Evolutionary conservation across 371 early-diverging fungal genomes (phyloP), one percentile per base, ranked within the genome.

Genomic region (Zopfochytrium polystomum): DNA sequence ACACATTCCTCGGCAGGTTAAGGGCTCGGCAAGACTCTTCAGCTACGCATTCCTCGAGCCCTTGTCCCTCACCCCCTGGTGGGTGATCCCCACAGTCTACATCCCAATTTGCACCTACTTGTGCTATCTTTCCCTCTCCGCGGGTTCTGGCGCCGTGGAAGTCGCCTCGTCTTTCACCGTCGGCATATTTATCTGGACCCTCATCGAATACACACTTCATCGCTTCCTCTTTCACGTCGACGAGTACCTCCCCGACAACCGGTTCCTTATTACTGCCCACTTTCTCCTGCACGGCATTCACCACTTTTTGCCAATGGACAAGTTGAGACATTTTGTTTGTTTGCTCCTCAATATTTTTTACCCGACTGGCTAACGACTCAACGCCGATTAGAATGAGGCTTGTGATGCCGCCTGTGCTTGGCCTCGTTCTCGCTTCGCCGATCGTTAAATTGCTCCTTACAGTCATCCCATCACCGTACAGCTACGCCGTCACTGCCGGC

Each of bases 241-340:
- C 63, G 85, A 86, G 11, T 71, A 79, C 29, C 67, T 96, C 61
- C 96, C 96, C 30, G 92, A 95, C 68, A 80, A 88, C 58, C 87
- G 84, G 23, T 57, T 82, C 25, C 83, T 85, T n/a, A 79, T 91
- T 55, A 77, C 72, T 0, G 23, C 67, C 26, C 96, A 96, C 68
- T 96, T 96, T 66, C 66, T 88, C 58, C 72, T 95, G 18, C 96
- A 96, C 65, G 96, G 96, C 34, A 87, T 96, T 31, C 96, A 96
- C 76, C 96, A 96, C 75, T 94, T 85, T 70, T 67, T 96, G 53
- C 96, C 96, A 1, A 95, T 95, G 94, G 96, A 96, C 68, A 83
- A 84, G 87, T 88, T 48, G 22, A 5, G 2, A 13, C n/a, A 29
- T 26, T 45, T 32, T 35, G 34, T 29, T 56, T 55, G 53, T 56